Conservation (phyloP, 306 rosid genomes). For the barrel medic (Medicago truncatula) region DNA sequence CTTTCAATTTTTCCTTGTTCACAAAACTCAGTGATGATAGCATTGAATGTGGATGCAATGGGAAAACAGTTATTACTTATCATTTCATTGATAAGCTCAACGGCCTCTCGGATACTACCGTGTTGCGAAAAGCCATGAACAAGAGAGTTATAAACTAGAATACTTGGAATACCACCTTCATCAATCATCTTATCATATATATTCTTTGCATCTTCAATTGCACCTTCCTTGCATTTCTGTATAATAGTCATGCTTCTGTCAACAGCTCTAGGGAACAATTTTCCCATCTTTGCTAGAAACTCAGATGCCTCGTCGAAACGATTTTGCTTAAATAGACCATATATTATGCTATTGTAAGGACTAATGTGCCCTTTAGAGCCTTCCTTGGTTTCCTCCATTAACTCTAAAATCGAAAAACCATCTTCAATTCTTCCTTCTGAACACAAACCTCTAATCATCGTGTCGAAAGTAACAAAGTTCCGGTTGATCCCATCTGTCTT, state of each 20-base stretch:
- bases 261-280: constrained; percentile 71
- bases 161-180: constrained; percentile 69
- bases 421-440: constrained; percentile 60
- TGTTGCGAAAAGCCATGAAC: constrained; percentile 54
- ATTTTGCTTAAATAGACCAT: constrained; percentile 68
- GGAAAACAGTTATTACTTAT: constrained; percentile 58
- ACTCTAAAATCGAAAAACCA: constrained; percentile 64
- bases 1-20: constrained; percentile 54
- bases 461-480: constrained; percentile 64
- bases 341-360: constrained; percentile 75
- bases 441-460: constrained; percentile 67
- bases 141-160: constrained; percentile 61
- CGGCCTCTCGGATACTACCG: constrained; percentile 59
- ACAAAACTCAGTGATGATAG: constrained; percentile 60
- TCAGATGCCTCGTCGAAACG: constrained; percentile 57
- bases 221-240: constrained; percentile 52
- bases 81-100: constrained; percentile 75
- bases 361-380: constrained; percentile 60
- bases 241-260: constrained; percentile 62
- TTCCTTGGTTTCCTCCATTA: constrained; percentile 70
- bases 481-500: constrained; percentile 64
- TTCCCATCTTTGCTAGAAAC: constrained; percentile 58
- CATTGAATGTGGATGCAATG: constrained; percentile 63
- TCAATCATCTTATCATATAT: constrained; percentile 58
- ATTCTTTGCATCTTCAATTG: constrained; percentile 61